Percentiles rank a stretch among this genome's conserved stretches.
These are phyloP conservation scores for Leccinum barrowsii DNA, from an alignment of 768 basidiomycete genomes.

Conservation along the genomic window DNA sequence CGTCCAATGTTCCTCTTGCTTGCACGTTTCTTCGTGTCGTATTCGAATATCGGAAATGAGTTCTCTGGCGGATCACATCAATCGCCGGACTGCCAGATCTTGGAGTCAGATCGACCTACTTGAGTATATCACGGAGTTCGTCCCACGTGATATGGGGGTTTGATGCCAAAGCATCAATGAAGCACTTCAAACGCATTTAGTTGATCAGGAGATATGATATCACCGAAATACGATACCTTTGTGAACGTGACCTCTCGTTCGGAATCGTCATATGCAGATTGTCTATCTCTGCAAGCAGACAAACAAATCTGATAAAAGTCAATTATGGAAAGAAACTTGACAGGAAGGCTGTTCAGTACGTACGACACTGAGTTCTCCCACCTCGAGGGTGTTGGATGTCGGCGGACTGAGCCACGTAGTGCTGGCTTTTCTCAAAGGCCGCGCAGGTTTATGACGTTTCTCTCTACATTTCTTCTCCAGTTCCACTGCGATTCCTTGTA, in stretches of 20 bases:
- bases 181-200: constrained; percentile 13
- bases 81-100: not conserved
- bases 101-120: constrained; percentile 5
- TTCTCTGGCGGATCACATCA: constrained; percentile 4
- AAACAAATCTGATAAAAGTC: constrained; percentile 20
- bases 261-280: constrained; percentile 21
- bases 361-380: constrained; percentile 21
- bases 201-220: not conserved
- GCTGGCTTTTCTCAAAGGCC: constrained; percentile 7
- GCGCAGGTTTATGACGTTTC: not conserved
- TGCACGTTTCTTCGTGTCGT: constrained; percentile 7
- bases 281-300: constrained; percentile 25
- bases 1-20: not conserved
- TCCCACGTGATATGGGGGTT: constrained; percentile 17
- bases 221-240: constrained; percentile 12
- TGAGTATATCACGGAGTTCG: constrained; percentile 17
- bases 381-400: constrained; percentile 1
- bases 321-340: not conserved
- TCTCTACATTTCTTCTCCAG: constrained; percentile 3
- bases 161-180: constrained; percentile 9
- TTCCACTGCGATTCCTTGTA: constrained; percentile 7
- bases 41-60: constrained; percentile 12
- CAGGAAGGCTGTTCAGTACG: not conserved
- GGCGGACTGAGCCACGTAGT: constrained; percentile 5
- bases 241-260: constrained; percentile 21